These are phyloP conservation scores for Geosmithia flava DNA, from an alignment of 2,329 filamentous ascomycete genomes.

Conservation along the genomic window DNA sequence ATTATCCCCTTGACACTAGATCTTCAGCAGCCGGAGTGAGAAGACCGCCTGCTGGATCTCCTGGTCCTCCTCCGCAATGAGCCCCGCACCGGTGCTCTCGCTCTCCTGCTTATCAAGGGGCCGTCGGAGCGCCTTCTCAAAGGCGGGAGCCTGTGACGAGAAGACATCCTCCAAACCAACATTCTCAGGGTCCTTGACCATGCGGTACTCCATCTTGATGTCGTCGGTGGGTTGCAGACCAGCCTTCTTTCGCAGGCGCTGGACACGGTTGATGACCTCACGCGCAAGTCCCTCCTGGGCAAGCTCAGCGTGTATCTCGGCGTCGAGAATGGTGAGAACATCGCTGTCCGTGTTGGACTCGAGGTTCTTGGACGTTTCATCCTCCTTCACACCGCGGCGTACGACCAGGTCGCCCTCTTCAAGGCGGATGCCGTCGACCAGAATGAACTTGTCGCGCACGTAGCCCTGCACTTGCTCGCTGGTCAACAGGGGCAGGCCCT, in stretches of 20 bases:
- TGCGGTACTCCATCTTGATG: constrained; percentile 84
- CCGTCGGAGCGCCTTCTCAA: constrained; percentile 67
- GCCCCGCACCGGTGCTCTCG: constrained; percentile 8
- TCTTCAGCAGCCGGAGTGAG: constrained; percentile 60
- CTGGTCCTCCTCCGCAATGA: constrained; percentile 75
- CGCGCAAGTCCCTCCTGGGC: constrained; percentile 79
- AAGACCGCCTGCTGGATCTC: constrained; percentile 77
- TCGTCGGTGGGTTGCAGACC: constrained; percentile 86
- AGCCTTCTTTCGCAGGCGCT: constrained; percentile 87
- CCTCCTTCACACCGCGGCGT: constrained; percentile 64
- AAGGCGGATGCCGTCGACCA: constrained; percentile 77
- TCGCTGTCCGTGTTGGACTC: constrained; percentile 85
- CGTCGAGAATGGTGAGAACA: constrained; percentile 83
- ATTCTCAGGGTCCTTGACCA: constrained; percentile 67
- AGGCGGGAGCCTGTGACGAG: constrained; percentile 49
- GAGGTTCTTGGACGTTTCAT: constrained; percentile 56
- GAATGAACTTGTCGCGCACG: constrained; percentile 58
- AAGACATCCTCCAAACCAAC: constrained; percentile 63
- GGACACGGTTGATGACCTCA: constrained; percentile 88
- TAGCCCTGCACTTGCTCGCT: constrained; percentile 75
- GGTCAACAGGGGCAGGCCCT: constrained; percentile 67
- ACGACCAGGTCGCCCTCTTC: constrained; percentile 69
- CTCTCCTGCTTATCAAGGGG: constrained; percentile 45
- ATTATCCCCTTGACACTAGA: constrained; percentile 32
- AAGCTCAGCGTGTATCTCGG: constrained; percentile 69